These are phyloP conservation scores for Hypholoma fasciculare DNA, from an alignment of 768 basidiomycete genomes.

Conservation along the genomic window DNA sequence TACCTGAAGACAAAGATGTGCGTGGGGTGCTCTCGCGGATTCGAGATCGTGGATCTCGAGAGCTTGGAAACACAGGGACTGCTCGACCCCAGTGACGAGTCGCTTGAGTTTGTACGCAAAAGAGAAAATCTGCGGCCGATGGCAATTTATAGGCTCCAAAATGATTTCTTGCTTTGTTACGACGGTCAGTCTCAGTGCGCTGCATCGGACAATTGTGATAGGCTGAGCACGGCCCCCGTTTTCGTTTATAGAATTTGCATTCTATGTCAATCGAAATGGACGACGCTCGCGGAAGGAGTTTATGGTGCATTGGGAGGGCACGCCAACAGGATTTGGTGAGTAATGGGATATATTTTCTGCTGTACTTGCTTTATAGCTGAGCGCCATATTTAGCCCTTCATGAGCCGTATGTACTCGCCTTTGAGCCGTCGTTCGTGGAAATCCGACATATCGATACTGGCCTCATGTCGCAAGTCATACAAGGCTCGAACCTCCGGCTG, in stretches of 20 bases:
- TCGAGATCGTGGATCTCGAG: constrained; percentile 98
- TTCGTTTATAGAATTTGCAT: constrained; percentile 80
- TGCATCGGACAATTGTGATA: not conserved
- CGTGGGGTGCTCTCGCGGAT: constrained; percentile 95
- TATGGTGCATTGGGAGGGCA: constrained; percentile 97
- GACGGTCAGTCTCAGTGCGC: constrained; percentile 64
- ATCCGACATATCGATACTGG: constrained; percentile 95
- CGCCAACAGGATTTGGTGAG: constrained; percentile 92
- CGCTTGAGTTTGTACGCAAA: constrained; percentile 91
- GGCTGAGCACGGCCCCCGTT: not conserved
- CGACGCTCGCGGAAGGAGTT: constrained; percentile 89
- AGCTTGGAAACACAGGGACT: constrained; percentile 95
- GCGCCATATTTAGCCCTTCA: constrained; percentile 68
- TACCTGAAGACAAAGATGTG: constrained; percentile 97
- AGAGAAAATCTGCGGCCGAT: constrained; percentile 88
- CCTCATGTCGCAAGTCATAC: constrained; percentile 89
- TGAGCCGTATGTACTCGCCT: constrained; percentile 95
- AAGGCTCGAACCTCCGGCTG: constrained; percentile 85
- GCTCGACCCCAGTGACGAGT: constrained; percentile 88
- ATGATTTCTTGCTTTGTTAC: constrained; percentile 96
- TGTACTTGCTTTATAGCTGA: not conserved
- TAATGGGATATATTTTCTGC: constrained; percentile 5
- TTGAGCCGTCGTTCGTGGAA: constrained; percentile 96
- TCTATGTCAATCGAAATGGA: constrained; percentile 97
- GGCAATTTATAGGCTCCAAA: constrained; percentile 95